These are phyloP conservation scores for Apocynum venetum DNA, from an alignment of 257 asterid species.

Conservation along the genomic window DNA sequence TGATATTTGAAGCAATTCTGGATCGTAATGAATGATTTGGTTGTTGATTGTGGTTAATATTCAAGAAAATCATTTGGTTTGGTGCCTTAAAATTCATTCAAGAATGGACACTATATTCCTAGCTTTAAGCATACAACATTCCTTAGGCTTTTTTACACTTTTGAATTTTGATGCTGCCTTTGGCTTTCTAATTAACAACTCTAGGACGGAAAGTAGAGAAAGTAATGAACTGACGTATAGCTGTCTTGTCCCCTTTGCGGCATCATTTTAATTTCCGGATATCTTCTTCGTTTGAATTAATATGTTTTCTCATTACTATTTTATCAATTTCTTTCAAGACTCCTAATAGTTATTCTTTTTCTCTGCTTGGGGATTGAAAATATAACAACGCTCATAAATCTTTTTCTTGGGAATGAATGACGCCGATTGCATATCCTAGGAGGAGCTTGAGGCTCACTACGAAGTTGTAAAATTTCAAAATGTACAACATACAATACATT, in stretches of 20 bases:
- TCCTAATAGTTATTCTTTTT: conserved; percentile 32
- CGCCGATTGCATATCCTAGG: too few species aligned
- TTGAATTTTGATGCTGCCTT: background rate
- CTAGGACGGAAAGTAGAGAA: background rate
- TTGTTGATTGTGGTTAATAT: background rate
- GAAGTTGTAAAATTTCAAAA: too few species aligned
- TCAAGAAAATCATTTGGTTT: too few species aligned
- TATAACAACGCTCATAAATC: too few species aligned
- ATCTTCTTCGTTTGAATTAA: conserved; percentile 13
- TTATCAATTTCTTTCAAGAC: conserved; percentile 2
- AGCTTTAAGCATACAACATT: conserved; percentile 15
- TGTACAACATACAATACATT: too few species aligned
- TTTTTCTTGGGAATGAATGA: too few species aligned
- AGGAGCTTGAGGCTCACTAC: too few species aligned
- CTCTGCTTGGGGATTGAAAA: background rate
- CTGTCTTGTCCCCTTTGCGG: conserved; percentile 1
- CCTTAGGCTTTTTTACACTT: background rate
- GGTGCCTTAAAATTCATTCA: background rate
- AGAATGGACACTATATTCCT: conserved; percentile 13
- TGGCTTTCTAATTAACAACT: background rate
- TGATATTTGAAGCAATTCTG: background rate
- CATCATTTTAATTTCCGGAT: background rate
- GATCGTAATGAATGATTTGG: background rate
- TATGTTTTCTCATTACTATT: conserved; percentile 1
- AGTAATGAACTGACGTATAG: background rate